A percentile compares a stretch with the other conserved stretches of the same genome.
Conservation (phyloP, 2,329 filamentous ascomycete genomes). For the Neodidymelliopsis sp. region DNA sequence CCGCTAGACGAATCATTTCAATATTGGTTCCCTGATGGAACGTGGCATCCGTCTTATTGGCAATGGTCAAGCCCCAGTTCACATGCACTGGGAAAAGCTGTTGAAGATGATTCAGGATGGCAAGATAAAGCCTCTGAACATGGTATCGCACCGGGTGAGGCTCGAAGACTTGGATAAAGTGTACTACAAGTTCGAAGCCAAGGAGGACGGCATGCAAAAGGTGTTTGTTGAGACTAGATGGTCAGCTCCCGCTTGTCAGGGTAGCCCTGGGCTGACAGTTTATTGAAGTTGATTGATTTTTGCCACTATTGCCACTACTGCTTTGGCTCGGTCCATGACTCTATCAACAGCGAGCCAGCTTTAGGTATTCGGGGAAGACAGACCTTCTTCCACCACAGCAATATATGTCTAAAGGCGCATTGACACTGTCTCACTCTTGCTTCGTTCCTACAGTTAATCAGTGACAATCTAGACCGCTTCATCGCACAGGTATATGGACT, state of each 20-base stretch:
- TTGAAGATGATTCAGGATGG: constrained; percentile 71
- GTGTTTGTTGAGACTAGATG: constrained; percentile 71
- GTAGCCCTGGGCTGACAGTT: no score
- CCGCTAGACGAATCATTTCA: constrained; percentile 85
- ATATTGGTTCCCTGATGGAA: constrained; percentile 85
- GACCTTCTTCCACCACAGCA: no score
- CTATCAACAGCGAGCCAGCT: no score
- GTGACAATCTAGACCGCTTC: no score
- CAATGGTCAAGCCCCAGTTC: constrained; percentile 75
- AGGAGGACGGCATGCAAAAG: constrained; percentile 80
- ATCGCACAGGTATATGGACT: no score
- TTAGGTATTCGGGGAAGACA: no score
- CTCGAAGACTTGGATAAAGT: constrained; percentile 60
- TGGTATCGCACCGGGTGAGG: constrained; percentile 78
- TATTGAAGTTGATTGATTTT: no score
- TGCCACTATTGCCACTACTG: no score
- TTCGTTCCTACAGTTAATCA: no score
- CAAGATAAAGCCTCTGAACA: constrained; percentile 76
- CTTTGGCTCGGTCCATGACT: no score
- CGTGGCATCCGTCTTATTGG: constrained; percentile 81
- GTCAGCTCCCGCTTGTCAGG: constrained; percentile 62
- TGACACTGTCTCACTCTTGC: no score
- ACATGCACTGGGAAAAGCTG: constrained; percentile 84
- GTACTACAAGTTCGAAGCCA: constrained; percentile 71
- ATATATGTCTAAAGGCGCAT: no score